These are phyloP conservation scores for Scortechinia acanthostroma DNA, from an alignment of 2,329 filamentous ascomycete species.

Conservation along the genomic window DNA sequence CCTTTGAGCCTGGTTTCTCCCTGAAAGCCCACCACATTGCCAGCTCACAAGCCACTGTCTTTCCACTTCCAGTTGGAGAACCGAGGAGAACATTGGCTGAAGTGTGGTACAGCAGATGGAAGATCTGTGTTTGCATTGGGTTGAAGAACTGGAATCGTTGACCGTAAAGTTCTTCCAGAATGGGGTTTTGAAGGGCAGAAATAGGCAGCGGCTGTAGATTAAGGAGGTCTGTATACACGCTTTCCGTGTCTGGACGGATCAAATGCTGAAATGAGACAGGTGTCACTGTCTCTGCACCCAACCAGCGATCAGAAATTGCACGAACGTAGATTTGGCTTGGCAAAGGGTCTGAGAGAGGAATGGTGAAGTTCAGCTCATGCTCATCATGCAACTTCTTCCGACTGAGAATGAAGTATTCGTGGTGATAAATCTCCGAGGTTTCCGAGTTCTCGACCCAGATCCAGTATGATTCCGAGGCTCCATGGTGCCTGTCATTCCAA, in stretches of 20 bases:
- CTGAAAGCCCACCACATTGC: conserved; percentile 99
- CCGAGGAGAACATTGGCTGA: conserved; percentile 85
- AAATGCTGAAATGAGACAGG: conserved; percentile 96
- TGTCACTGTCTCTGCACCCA: conserved; percentile 91
- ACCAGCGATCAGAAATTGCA: conserved; percentile 89
- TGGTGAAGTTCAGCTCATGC: conserved; percentile 97
- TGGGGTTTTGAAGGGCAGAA: conserved; percentile 77
- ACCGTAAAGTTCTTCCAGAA: conserved; percentile 80
- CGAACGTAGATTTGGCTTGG: conserved; percentile 94
- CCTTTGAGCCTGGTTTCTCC: conserved; percentile 87
- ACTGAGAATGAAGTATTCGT: conserved; percentile 91
- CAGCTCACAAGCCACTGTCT: conserved; percentile 90
- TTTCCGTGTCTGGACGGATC: conserved; percentile 94
- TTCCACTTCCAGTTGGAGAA: conserved; percentile 92
- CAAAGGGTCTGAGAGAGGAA: conserved; percentile 84
- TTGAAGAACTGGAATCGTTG: conserved; percentile 94
- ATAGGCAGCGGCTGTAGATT: conserved; percentile 86
- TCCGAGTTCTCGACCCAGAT: conserved; percentile 99
- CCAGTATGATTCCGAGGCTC: conserved; percentile 92
- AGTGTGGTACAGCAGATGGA: conserved; percentile 92
- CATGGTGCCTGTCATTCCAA: conserved; percentile 92
- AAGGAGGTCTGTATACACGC: conserved; percentile 88
- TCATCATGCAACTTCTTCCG: conserved; percentile 85
- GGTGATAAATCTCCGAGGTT: conserved; percentile 93
- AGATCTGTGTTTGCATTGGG: conserved; percentile 98